These are phyloP conservation scores for Lasiodiplodia sp. DNA, from an alignment of 2,329 filamentous ascomycete genomes.

Conservation along the genomic window DNA sequence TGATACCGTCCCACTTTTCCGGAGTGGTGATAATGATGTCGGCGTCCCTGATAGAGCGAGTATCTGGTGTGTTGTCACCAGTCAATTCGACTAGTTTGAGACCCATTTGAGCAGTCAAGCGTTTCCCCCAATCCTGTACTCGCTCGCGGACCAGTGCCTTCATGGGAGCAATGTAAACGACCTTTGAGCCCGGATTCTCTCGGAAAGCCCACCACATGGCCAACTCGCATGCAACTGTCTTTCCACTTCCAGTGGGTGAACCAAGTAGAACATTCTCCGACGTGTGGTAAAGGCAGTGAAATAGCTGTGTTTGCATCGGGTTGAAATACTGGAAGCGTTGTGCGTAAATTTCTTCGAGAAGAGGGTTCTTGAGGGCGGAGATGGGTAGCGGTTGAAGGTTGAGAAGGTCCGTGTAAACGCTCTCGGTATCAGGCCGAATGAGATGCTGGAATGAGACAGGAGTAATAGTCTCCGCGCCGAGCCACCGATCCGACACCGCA, in stretches of 20 bases:
- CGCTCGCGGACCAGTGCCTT: slow-evolving; percentile 96
- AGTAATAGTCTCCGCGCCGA: slow-evolving; percentile 94
- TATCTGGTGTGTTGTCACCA: slow-evolving; percentile 97
- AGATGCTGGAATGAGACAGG: slow-evolving; percentile 97
- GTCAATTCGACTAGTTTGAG: slow-evolving; percentile 94
- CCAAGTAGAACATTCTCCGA: slow-evolving; percentile 90
- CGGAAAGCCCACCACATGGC: slow-evolving; percentile 99
- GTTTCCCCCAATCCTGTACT: slow-evolving; percentile 90
- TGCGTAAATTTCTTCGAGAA: slow-evolving; percentile 86
- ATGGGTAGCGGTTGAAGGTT: slow-evolving; percentile 91
- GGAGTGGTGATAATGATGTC: slow-evolving; percentile 98
- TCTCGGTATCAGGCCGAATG: slow-evolving; percentile 96
- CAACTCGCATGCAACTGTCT: slow-evolving; percentile 93
- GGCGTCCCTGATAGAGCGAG: slow-evolving; percentile 90
- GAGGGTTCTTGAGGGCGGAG: slow-evolving; percentile 83
- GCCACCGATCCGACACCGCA: slow-evolving; percentile 92
- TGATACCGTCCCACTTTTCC: slow-evolving; percentile 99
- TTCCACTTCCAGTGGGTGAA: slow-evolving; percentile 95
- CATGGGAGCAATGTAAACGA: slow-evolving; percentile 99
- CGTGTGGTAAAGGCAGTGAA: slow-evolving; percentile 95
- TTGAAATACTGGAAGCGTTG: slow-evolving; percentile 96
- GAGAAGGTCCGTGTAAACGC: slow-evolving; percentile 92
- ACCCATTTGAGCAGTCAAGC: slow-evolving; percentile 82
- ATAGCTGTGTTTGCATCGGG: slow-evolving; percentile 99
- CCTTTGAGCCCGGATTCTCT: slow-evolving; percentile 91